A percentile compares a stretch with the other conserved stretches of the same genome.
phyloP scores from a whole-genome alignment of 441 rosid genomes.

The Aquilaria agallochum region DNA sequence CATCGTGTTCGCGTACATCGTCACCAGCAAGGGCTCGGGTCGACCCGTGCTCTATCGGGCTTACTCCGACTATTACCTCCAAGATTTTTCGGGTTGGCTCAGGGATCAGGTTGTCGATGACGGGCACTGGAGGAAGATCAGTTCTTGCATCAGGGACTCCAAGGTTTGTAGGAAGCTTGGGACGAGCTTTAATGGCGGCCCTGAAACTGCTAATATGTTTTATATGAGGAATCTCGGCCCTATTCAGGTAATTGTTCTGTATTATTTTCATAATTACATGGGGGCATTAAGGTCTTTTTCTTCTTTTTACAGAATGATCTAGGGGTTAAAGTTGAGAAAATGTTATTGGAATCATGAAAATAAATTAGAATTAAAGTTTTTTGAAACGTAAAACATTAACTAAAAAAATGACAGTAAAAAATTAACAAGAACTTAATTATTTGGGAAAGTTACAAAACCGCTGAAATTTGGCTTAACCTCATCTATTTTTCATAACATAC shows the following conservation, averaged over 20 bases:
- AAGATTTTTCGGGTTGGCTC: conserved; percentile 76
- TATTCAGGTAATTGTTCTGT: conserved; percentile 38
- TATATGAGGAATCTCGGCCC: conserved; percentile 52
- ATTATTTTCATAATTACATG: neutral
- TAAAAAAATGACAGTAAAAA: too few relatives aligned
- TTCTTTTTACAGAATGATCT: too few relatives aligned
- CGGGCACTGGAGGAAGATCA: conserved; percentile 53
- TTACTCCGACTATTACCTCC: conserved; percentile 53
- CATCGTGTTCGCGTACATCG: conserved; percentile 71
- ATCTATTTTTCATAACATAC: too few relatives aligned
- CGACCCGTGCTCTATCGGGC: conserved; percentile 33
- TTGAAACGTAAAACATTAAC: too few relatives aligned
- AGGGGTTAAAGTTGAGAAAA: too few relatives aligned
- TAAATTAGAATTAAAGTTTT: too few relatives aligned
- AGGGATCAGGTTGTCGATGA: conserved; percentile 50
- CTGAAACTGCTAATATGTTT: conserved; percentile 62
- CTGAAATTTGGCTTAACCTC: too few relatives aligned
- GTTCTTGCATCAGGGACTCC: conserved; percentile 67
- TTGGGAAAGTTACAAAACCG: too few relatives aligned
- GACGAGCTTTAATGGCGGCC: conserved; percentile 34
- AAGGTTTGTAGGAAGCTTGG: conserved; percentile 58
- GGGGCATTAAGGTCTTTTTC: neutral
- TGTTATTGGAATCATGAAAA: too few relatives aligned
- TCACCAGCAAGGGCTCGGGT: conserved; percentile 75
- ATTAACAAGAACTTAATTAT: too few relatives aligned